Conservation (phyloP, 441 rosid genomes). For the Brassica balearica region DNA sequence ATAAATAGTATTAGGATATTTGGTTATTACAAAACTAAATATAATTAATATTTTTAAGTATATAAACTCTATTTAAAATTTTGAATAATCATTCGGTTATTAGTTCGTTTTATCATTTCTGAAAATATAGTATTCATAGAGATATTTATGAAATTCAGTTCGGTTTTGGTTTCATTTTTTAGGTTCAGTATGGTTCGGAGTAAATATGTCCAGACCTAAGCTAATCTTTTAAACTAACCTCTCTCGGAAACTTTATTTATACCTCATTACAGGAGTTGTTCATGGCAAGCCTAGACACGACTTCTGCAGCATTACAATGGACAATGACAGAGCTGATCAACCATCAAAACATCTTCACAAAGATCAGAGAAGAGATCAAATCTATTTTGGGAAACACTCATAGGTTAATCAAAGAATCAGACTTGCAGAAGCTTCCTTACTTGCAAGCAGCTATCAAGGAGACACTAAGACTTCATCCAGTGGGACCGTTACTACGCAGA, state of each 20-base stretch:
- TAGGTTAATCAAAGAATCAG: constrained; percentile 51
- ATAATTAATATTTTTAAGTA: too few species aligned
- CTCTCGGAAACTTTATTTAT: background rate
- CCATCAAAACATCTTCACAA: constrained; percentile 39
- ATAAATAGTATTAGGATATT: too few species aligned
- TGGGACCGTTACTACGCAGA: constrained; percentile 53
- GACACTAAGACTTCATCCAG: constrained; percentile 57
- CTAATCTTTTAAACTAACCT: too few species aligned
- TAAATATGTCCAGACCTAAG: too few species aligned
- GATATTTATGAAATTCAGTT: too few species aligned
- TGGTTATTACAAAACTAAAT: too few species aligned
- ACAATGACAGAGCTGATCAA: constrained; percentile 62
- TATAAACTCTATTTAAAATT: too few species aligned
- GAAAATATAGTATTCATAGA: too few species aligned
- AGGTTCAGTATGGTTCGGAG: too few species aligned
- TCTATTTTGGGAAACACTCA: background rate
- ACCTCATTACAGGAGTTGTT: constrained; percentile 51
- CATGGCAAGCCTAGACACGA: constrained; percentile 62
- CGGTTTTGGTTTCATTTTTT: too few species aligned
- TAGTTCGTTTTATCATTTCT: too few species aligned
- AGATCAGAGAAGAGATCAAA: constrained; percentile 52
- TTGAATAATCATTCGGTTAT: too few species aligned
- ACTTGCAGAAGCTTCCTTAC: constrained; percentile 57
- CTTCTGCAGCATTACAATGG: constrained; percentile 64
- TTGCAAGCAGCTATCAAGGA: constrained; percentile 56